Base-by-base conservation (phyloP, 2,329 filamentous ascomycete genomes). In the Byssochlamys sp. region DNA sequence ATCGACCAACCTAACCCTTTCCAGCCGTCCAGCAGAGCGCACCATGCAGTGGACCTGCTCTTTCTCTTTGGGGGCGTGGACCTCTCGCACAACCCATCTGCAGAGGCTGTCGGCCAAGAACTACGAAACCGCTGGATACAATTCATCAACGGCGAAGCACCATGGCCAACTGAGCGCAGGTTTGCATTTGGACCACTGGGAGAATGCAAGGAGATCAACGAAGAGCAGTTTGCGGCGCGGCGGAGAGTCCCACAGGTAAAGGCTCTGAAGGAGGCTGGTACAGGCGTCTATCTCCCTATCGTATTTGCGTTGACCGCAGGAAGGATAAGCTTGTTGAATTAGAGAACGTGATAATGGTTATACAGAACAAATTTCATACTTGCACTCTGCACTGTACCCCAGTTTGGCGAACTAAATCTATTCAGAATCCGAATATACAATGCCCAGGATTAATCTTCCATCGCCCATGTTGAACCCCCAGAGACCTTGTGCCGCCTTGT, bases 11-110 rank as follows among this genome's bases (percentile, higher is more conserved):
- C 67, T 0, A 80, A 80, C 35, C 77, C 78, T 4, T 79, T 74
- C 75, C 78, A 80, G 54, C 55, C 71, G 0, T 79, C 77, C 0
- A 75, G 71, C 7, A 69, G 78, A 0, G 68, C 77, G 1, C 78
- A 80, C 45, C 78, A 80, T 58, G 78, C 74, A 0, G 73, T 80
- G 1, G 78, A 80, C 60, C 63, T 80, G 3, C 57, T 79, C 1
- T 71, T 78, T 7, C 61, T 79, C 0, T 80, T 79, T 27, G 75
- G 69, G 0, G 72, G 72, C 0, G 61, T 77, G 3, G 73, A 77
- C 55, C 56, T 77, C 0, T 66, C 66, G 0, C 71, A 71, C 25
- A 70, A 71, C 1, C 67, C 65, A 0, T 62, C 66, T 1, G 75
- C 76, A 2, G 61, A 70, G 2, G 56, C 52, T 0, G 67, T 74